Evolutionary conservation across 2,329 filamentous ascomycete species (phyloP).

Genomic region (Aureobasidium namibiae): DNA sequence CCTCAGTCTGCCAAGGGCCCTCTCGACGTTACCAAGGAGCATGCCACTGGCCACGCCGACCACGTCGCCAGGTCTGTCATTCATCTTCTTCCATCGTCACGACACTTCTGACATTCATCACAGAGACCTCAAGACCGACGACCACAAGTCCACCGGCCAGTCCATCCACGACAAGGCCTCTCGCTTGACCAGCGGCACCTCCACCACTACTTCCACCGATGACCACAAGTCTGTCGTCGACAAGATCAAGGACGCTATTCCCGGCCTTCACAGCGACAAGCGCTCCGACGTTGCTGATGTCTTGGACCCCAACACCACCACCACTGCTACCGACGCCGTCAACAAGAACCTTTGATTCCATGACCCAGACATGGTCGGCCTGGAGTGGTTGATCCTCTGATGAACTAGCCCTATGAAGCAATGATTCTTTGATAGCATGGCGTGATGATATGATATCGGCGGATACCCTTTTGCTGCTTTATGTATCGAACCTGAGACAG

Average conservation of each 20-base stretch:
- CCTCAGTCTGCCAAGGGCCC: slow-evolving; percentile 7
- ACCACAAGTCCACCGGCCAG: slow-evolving; percentile 6
- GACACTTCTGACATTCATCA: background rate
- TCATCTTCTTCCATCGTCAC: background rate
- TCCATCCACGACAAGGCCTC: slow-evolving; percentile 6
- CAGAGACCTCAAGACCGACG: slow-evolving; percentile 9
- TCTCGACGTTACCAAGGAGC: slow-evolving; percentile 1
- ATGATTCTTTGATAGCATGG: background rate
- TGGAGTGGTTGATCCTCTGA: background rate
- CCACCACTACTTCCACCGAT: background rate
- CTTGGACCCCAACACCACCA: background rate
- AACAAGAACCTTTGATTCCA: slow-evolving; percentile 3
- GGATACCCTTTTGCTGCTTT: slow-evolving; percentile 7
- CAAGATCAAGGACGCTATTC: slow-evolving; percentile 8
- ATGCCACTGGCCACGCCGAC: slow-evolving; percentile 1
- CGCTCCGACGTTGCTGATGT: slow-evolving; percentile 3
- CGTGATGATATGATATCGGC: slow-evolving; percentile 1
- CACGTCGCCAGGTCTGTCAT: slow-evolving; percentile 2
- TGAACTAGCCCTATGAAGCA: background rate
- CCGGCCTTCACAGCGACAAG: slow-evolving; percentile 4
- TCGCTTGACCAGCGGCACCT: background rate
- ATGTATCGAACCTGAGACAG: background rate
- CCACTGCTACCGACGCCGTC: background rate
- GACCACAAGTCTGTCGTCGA: slow-evolving; percentile 2
- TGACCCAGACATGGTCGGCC: background rate